phyloP scores from a whole-genome alignment of 129 eudicot species.

The Ambrosia trifida region DNA sequence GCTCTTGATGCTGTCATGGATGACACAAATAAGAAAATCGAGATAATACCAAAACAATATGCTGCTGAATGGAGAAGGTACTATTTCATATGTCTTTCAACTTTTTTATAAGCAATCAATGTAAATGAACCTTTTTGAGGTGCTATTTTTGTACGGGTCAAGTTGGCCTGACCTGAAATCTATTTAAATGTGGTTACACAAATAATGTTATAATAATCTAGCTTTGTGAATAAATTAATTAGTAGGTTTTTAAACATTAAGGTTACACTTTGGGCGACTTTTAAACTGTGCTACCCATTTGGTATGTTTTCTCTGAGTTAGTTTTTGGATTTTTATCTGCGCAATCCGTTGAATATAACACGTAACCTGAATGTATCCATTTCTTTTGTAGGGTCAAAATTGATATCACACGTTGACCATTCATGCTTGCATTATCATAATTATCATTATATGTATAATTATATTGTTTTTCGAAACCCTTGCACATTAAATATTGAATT shows the following conservation, averaged over 20 bases:
- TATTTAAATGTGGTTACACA: not conserved
- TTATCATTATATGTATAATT: not conserved
- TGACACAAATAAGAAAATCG: slow-evolving; percentile 56
- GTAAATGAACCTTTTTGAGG: not conserved
- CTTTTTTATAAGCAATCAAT: not conserved
- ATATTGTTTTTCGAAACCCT: not conserved
- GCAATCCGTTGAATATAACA: not conserved
- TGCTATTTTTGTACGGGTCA: too few relatives aligned
- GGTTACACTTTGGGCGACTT: not conserved
- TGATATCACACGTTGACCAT: not conserved
- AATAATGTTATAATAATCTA: not conserved
- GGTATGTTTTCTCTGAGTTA: not conserved
- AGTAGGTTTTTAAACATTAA: not conserved
- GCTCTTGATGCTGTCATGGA: slow-evolving; percentile 85
- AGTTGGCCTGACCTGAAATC: too few relatives aligned
- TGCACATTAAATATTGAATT: not conserved
- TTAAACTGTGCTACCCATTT: not conserved
- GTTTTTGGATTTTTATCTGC: not conserved
- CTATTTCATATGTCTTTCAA: not conserved
- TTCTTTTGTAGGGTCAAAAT: not conserved
- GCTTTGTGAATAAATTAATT: not conserved
- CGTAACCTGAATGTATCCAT: not conserved
- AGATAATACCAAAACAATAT: slow-evolving; percentile 82
- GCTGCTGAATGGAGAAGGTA: slow-evolving; percentile 96
- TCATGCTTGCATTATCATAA: not conserved